Evolutionary conservation across 495 filamentous ascomycete genomes (phyloP).

Genomic region (Penicillium goetzii): DNA sequence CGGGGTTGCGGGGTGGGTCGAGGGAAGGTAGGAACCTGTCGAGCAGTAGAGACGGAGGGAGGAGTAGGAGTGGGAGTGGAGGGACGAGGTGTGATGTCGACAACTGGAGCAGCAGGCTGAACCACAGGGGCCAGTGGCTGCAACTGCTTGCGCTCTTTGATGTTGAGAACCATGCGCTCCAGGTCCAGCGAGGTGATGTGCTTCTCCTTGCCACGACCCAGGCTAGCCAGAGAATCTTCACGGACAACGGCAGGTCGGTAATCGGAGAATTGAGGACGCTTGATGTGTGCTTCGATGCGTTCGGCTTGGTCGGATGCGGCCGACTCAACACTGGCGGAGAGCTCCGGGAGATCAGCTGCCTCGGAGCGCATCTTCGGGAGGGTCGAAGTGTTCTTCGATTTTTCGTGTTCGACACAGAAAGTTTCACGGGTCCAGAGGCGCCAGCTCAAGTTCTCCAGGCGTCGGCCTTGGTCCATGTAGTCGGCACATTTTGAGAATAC

Average conservation of each 20-base stretch:
- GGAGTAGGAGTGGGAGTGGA: slow-evolving; percentile 49
- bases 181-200: slow-evolving; percentile 88
- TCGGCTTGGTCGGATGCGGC: slow-evolving; percentile 72
- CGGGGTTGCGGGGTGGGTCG: slow-evolving; percentile 32
- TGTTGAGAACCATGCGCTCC: slow-evolving; percentile 88
- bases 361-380: slow-evolving; percentile 49
- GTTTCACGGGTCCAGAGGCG: slow-evolving; percentile 94
- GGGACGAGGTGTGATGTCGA: slow-evolving; percentile 53
- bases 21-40: slow-evolving; percentile 24
- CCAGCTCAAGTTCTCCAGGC: slow-evolving; percentile 96
- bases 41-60: slow-evolving; percentile 40
- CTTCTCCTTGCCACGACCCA: slow-evolving; percentile 75
- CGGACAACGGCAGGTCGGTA: slow-evolving; percentile 51
- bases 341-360: slow-evolving; percentile 69
- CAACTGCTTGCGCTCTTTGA: slow-evolving; percentile 77
- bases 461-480: slow-evolving; percentile 88
- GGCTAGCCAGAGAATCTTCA: slow-evolving; percentile 52
- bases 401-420: slow-evolving; percentile 84
- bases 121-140: slow-evolving; percentile 55
- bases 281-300: slow-evolving; percentile 66
- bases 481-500: slow-evolving; percentile 96
- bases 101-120: slow-evolving; percentile 52
- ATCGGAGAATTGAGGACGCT: slow-evolving; percentile 52
- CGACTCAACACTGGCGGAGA: slow-evolving; percentile 93
- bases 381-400: slow-evolving; percentile 49